Evolutionary conservation across 352 stramenopile genomes (phyloP), one percentile per base, ranked within the genome.

Genomic region (Globisporangium sylvaticum): DNA sequence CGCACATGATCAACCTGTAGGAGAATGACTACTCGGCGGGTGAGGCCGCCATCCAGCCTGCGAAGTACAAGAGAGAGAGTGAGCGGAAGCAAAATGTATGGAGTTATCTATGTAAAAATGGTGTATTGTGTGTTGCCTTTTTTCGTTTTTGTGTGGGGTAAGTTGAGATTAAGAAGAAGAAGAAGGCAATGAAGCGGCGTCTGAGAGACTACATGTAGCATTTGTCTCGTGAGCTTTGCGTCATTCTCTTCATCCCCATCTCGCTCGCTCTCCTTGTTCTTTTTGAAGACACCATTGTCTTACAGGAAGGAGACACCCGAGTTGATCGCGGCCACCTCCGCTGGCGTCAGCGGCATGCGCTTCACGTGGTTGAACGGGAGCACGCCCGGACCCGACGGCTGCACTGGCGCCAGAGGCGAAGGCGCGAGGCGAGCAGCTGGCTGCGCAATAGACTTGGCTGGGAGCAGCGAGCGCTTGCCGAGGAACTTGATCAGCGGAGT

Each of bases 271-370:
- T 63, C 42, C n/a, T 22, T 50, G 42, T 50, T 20, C 42, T 24
- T 37, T 37, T 48, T 50, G 18, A 22, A 50, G 20, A 8, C 27
- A 29, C 58, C 39, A 31, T 9, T 62, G 14, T 5, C 68, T 66
- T 87, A 94, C 74, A 94, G 71, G 71, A 90, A 91, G 50, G 83
- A 76, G 55, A 92, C 64, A 62, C 84, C 87, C 56, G 75, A 90
- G 77, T 95, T 95, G 79, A 95, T 95, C 52, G 87, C 84, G 32
- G 82, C 75, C 50, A 93, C 74, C 67, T 95, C 84, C 31, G 75
- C 72, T 14, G 73, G 72, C 48, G 82, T 87, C 53, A 95, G 70
- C 62, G 84, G 79, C 66, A 91, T 67, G 63, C 83, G 83, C 70
- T 91, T 92, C 18, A 74, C 62, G 67, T 80, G 78, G 55, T 68